A percentile compares a stretch with the other conserved stretches of the same genome.
Evolutionary conservation across 1,139 yeast species (phyloP).

Genomic region (Taphrina flavorubra): DNA sequence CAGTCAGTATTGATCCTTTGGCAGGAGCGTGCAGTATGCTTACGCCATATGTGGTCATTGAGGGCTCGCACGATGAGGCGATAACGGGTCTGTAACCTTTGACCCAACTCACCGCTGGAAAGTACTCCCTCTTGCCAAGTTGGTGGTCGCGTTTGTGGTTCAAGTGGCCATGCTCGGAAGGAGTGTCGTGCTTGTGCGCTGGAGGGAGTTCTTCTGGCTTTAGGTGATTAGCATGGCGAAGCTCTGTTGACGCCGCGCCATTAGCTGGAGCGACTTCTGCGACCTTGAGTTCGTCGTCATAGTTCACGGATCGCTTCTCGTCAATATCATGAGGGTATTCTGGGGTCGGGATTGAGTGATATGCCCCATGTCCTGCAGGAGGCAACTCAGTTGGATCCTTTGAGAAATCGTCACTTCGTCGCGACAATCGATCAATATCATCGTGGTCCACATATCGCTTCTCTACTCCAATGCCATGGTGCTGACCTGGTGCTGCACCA

Average conservation of each 20-base stretch:
- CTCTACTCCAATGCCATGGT: no score
- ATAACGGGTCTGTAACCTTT: constrained; percentile 3
- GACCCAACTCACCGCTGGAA: constrained; percentile 10
- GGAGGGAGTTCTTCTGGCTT: not conserved
- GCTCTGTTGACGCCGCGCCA: no score
- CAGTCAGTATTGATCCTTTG: not conserved
- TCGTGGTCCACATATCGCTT: no score
- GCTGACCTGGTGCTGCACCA: no score
- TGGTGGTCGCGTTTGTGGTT: constrained; percentile 2
- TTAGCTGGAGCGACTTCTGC: not conserved
- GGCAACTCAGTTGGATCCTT: no score
- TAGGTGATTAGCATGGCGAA: no score
- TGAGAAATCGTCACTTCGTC: no score
- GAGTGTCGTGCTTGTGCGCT: not conserved
- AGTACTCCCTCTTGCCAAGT: constrained; percentile 12
- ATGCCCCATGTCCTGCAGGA: no score
- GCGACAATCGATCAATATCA: no score
- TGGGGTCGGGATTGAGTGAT: no score
- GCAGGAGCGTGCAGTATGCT: not conserved
- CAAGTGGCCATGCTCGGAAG: not conserved
- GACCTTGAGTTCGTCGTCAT: not conserved
- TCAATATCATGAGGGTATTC: no score
- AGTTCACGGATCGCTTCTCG: not conserved
- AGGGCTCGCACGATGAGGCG: not conserved
- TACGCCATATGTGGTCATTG: constrained; percentile 4